Conservation (phyloP, 257 asterid species). For the Solanum peruvianum region DNA sequence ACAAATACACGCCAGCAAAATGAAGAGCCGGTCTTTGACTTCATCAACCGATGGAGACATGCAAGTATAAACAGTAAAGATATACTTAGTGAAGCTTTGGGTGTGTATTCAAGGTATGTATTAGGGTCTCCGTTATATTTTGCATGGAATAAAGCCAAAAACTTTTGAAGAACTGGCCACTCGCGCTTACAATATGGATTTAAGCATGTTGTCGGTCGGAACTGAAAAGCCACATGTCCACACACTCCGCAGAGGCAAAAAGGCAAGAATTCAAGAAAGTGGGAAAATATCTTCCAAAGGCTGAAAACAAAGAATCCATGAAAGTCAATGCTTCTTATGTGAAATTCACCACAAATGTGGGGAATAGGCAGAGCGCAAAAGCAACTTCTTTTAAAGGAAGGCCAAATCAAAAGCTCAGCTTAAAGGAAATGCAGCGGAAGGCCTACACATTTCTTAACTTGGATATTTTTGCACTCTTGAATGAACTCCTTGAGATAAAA, state of each 20-base stretch:
- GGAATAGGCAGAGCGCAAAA: too few species aligned
- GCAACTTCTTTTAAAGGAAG: background rate
- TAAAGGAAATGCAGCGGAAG: background rate
- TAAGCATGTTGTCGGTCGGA: background rate
- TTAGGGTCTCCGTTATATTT: background rate
- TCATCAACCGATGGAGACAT: background rate
- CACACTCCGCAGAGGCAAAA: background rate
- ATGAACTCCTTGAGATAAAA: background rate
- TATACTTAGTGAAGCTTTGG: background rate
- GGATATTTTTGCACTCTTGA: too few species aligned
- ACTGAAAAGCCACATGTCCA: background rate
- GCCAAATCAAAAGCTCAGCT: background rate
- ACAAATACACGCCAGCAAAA: background rate
- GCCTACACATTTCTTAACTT: background rate
- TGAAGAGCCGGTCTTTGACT: too few species aligned
- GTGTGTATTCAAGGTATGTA: background rate
- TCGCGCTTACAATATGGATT: too few species aligned
- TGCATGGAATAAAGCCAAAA: background rate
- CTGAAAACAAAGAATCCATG: too few species aligned
- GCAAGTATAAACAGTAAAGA: too few species aligned
- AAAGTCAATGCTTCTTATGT: too few species aligned
- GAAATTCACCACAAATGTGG: too few species aligned
- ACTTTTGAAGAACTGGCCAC: background rate
- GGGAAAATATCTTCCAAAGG: too few species aligned
- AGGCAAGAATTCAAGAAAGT: background rate